Evolutionary conservation across 176 grass and related monocot species (phyloP), one percentile per base, ranked within the genome.

Genomic region (Triticum monococcum): DNA sequence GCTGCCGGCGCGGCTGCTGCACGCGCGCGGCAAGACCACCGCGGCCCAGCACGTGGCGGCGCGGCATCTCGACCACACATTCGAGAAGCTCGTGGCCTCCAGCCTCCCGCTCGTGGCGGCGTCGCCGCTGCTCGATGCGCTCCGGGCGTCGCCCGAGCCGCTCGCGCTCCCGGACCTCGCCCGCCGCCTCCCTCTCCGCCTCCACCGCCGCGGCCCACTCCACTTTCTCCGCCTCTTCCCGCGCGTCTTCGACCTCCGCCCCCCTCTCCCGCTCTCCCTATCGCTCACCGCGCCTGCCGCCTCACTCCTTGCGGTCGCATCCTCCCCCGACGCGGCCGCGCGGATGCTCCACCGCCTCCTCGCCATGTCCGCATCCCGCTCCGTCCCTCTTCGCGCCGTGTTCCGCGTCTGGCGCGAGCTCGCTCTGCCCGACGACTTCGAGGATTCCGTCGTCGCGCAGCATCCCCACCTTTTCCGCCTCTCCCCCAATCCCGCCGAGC

Each of bases 381-480:
- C 81, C 8, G 79, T 98, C 38, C 91, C 93, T 0, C 88, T 98
- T 35, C 92, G 94, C 24, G 90, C 90, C 16, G 41, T 98, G n/a
- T 92, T 96, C 78, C 89, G 88, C 63, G 88, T 96, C 43, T 96
- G 97, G 90, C 88, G 90, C 46, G 97, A 94, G 79, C 94, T 98
- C 35, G 94, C 91, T 11, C 90, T 98, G 35, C 92, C 94, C 12
- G 90, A 92, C 45, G 91, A 94, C 64, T 95, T 98, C 45, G 97
- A 92, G 90, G 90, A 74, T 16, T 91, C 90, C 4, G 81, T 94
- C 52, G 26, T 96, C 72, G 90, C 75, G 28, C 33, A 16, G 35
- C 89, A 92, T 63, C 83, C 89, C 28, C 65, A 83, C 14, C 72
- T 93, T 54, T 98, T 98, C 65, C 35, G 81, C 60, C 78, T 98